phyloP scores from a whole-genome alignment of 1,139 yeast species.

The Hemisphaericaspora lyxosophila region DNA sequence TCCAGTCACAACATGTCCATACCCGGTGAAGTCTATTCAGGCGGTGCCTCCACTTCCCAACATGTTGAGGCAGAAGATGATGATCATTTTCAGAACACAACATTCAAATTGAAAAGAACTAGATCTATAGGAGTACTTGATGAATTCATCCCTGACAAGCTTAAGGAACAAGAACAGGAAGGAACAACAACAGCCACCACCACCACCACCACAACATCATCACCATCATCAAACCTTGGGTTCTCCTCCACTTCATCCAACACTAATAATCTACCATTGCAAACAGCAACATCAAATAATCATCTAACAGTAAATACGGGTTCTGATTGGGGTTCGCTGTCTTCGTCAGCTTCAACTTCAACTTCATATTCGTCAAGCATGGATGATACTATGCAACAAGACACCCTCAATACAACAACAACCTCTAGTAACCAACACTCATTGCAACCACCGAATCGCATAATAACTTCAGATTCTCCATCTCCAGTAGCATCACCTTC shows the following conservation, averaged over 20 bases:
- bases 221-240: not conserved
- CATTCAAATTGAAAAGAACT: conserved; percentile 79
- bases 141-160: conserved; percentile 52
- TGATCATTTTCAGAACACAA: conserved; percentile 66
- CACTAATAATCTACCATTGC: not conserved
- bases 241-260: not conserved
- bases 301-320: not conserved
- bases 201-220: conserved; percentile 4
- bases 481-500: conserved; percentile 15
- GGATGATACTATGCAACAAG: conserved; percentile 3
- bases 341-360: conserved; percentile 1
- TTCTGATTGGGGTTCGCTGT: conserved; percentile 4
- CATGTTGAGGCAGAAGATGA: conserved; percentile 72
- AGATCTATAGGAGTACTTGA: conserved; percentile 81
- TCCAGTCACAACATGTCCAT: conserved; percentile 10
- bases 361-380: conserved; percentile 1
- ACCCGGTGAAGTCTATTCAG: conserved; percentile 42
- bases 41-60: conserved; percentile 55
- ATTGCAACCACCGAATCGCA: conserved; percentile 6
- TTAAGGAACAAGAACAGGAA: conserved; percentile 7
- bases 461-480: conserved; percentile 11
- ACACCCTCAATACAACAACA: conserved; percentile 5
- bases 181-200: conserved; percentile 4
- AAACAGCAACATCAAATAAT: not conserved
- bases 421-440: conserved; percentile 1